A percentile compares a stretch with the other conserved stretches of the same genome.
phyloP scores from a whole-genome alignment of 1,139 yeast species.

The Groenewaldozyma auringiensis region DNA sequence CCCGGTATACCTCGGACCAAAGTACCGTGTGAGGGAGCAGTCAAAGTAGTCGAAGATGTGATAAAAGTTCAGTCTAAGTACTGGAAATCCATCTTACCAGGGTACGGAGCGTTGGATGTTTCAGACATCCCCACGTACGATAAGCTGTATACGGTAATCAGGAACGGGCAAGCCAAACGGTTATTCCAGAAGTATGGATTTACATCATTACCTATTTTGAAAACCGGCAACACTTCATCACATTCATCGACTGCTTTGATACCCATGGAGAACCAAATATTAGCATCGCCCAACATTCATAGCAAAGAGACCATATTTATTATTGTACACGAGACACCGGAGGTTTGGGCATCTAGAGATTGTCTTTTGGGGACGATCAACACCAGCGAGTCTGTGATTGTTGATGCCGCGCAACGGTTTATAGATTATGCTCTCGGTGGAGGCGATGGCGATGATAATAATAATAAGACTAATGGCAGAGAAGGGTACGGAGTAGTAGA shows the following conservation, averaged over 20 bases:
- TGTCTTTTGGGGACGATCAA: slow-evolving; percentile 74
- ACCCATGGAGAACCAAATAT: slow-evolving; percentile 51
- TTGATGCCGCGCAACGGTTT: slow-evolving; percentile 51
- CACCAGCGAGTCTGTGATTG: slow-evolving; percentile 58
- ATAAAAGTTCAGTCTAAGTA: slow-evolving; percentile 71
- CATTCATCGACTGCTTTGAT: slow-evolving; percentile 23
- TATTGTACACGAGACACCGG: slow-evolving; percentile 86
- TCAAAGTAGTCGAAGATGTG: slow-evolving; percentile 84
- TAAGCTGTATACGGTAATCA: slow-evolving; percentile 28
- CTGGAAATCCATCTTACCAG: slow-evolving; percentile 84
- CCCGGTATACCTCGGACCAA: slow-evolving; percentile 74
- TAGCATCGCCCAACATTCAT: slow-evolving; percentile 70
- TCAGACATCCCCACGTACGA: slow-evolving; percentile 3
- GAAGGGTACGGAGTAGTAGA: slow-evolving; percentile 75
- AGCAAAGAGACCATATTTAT: slow-evolving; percentile 56
- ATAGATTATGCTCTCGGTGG: slow-evolving; percentile 50
- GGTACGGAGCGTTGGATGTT: slow-evolving; percentile 24
- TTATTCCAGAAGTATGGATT: slow-evolving; percentile 51
- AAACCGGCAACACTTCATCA: slow-evolving; percentile 29
- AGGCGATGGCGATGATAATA: too few relatives aligned
- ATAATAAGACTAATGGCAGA: slow-evolving; percentile 9
- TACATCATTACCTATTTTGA: slow-evolving; percentile 60
- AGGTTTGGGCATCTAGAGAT: slow-evolving; percentile 82
- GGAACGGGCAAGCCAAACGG: slow-evolving; percentile 58
- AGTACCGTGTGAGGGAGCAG: slow-evolving; percentile 52